Evolutionary conservation across 129 eudicot genomes (phyloP).

Genomic region (Kitagawia praeruptora): DNA sequence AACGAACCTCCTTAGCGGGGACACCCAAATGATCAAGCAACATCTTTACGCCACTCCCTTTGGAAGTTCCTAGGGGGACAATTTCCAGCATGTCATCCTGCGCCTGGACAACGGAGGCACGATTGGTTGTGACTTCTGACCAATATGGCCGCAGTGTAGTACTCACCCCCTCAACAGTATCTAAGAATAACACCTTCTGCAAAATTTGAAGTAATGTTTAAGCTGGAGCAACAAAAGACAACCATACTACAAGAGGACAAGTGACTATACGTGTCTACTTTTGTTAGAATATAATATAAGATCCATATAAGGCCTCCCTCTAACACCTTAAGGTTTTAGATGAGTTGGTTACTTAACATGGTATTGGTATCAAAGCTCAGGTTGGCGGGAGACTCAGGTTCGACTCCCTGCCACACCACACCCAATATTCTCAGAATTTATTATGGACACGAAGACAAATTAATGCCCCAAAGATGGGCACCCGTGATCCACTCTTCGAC

Average conservation of each 20-base stretch:
- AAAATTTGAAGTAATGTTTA: slow-evolving; percentile 1
- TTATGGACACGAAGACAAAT: no score
- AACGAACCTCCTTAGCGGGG: slow-evolving; percentile 53
- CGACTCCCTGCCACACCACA: no score
- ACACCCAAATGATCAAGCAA: slow-evolving; percentile 87
- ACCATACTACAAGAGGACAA: neutral
- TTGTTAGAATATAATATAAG: no score
- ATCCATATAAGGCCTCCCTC: no score
- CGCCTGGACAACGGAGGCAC: slow-evolving; percentile 90
- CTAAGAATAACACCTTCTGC: slow-evolving; percentile 80
- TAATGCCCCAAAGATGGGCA: no score
- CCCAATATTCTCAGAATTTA: no score
- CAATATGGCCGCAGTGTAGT: slow-evolving; percentile 80
- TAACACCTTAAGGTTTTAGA: no score
- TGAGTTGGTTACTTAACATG: no score
- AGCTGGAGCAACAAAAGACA: neutral
- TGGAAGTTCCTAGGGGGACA: slow-evolving; percentile 81
- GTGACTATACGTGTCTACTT: no score
- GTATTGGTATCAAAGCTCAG: no score
- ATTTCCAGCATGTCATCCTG: slow-evolving; percentile 82
- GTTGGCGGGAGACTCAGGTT: no score
- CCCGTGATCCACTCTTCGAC: no score
- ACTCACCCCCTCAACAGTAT: slow-evolving; percentile 74
- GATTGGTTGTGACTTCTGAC: slow-evolving; percentile 64
- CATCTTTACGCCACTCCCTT: slow-evolving; percentile 76